Evolutionary conservation across 345 rosid genomes (phyloP), one percentile per base, ranked within the genome.

Genomic region (Eucalyptus lansdowneana): DNA sequence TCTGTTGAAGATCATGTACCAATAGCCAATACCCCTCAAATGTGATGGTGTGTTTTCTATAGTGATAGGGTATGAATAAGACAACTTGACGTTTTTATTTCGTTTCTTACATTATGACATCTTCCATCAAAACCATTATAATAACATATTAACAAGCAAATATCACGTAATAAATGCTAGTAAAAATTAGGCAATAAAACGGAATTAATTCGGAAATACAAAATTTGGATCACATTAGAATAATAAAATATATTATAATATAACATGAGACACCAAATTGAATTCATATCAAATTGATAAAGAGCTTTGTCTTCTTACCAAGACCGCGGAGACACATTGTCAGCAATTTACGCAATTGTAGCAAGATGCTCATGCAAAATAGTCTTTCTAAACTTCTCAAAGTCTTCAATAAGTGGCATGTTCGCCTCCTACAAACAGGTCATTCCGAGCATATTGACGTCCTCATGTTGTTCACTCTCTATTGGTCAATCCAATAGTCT

Each of bases 51-150:
- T 17, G 4, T 17, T 53, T 53, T 53, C 0, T 53, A 0, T 53
- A 53, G 4, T 17, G 21, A 53, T 53, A 17, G 4, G 56, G 1
- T 53, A 17, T 17, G 0, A 53, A 17, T 3, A 0, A 53, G 1
- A 17, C 2, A 4, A 53, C 56, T 3, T 53, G 8, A 3, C 9
- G 0, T 7, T 53, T 53, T 53, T 53, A 51, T 51, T 17, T 17
- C 2, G 4, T 51, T 51, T 51, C 9, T 51, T 51, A 51, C 8
- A 7, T 17, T 51, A 53, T 1, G 1, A 53, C 24, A 53, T 53
- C 9, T 53, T 53, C 56, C 56, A 53, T 53, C 22, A 17, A 53
- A 8, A 53, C 56, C 24, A 3, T 51, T 51, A 53, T 53, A 7
- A 9, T 53, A 53, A 53, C 4, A 53, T 53, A 53, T 53, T 53